Percentiles rank a stretch among this genome's conserved stretches.
Conservation (phyloP, 306 rosid genomes). For the Vigna mungo region DNA sequence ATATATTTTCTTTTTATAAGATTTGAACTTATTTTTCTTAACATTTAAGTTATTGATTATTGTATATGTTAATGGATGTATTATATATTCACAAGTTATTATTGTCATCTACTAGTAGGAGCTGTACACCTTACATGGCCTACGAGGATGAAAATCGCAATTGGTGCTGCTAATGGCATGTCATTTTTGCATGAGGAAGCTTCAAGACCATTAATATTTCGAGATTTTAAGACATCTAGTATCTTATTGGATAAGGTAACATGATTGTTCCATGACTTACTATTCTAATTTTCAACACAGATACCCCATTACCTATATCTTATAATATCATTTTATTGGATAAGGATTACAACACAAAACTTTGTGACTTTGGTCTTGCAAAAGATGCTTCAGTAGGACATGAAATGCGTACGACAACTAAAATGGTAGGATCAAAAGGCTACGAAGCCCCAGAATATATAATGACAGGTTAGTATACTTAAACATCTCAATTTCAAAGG, state of each 20-base stretch:
- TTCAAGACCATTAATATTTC: constrained; percentile 58
- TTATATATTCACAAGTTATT: not conserved
- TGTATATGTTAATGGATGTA: not conserved
- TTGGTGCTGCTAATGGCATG: constrained; percentile 78
- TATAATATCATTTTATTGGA: constrained; percentile 12
- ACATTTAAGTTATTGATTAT: not conserved
- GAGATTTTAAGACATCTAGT: constrained; percentile 77
- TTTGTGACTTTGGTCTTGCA: constrained; percentile 76
- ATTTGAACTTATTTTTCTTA: not conserved
- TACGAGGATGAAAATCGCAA: constrained; percentile 58
- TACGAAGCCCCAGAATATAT: constrained; percentile 77
- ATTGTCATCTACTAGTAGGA: constrained; percentile 39
- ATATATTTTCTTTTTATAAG: not conserved
- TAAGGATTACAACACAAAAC: constrained; percentile 71
- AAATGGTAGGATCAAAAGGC: constrained; percentile 70
- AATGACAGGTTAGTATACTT: constrained; percentile 59
- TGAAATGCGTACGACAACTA: constrained; percentile 64
- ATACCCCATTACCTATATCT: not conserved
- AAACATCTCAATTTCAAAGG: not conserved
- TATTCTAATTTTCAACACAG: not conserved
- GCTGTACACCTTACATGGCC: constrained; percentile 61
- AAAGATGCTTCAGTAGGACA: constrained; percentile 71
- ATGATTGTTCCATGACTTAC: not conserved
- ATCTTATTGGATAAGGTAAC: constrained; percentile 63
- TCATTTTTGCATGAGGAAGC: constrained; percentile 74